Conservation (phyloP, 495 filamentous ascomycete species). For the Tuber brumale region DNA sequence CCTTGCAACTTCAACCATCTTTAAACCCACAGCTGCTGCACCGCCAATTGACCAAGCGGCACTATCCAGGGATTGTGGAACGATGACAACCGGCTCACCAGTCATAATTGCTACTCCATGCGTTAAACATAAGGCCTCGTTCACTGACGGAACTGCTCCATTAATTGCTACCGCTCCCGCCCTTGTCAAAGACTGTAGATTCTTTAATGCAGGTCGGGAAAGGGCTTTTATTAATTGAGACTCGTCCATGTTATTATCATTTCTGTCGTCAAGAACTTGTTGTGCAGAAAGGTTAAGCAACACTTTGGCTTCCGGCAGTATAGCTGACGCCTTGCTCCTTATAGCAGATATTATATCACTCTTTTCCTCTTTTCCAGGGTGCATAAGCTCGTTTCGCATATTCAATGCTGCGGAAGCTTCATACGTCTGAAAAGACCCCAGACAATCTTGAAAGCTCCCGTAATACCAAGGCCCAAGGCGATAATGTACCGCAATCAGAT, state of each 20-base stretch:
- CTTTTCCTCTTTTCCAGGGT: conserved; percentile 82
- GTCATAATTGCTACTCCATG: conserved; percentile 75
- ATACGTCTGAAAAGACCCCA: conserved; percentile 95
- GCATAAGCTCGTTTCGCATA: conserved; percentile 81
- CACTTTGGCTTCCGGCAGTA: conserved; percentile 77
- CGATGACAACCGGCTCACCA: conserved; percentile 73
- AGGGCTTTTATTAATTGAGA: conserved; percentile 68
- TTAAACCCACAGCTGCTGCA: conserved; percentile 74
- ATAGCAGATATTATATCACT: conserved; percentile 90
- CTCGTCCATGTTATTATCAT: conserved; percentile 61
- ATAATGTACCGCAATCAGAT: conserved; percentile 82
- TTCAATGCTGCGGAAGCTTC: conserved; percentile 87
- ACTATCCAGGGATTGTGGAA: conserved; percentile 79
- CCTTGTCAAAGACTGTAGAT: conserved; percentile 63
- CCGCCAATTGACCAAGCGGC: conserved; percentile 87
- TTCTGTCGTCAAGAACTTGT: conserved; percentile 69
- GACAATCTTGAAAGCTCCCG: conserved; percentile 92
- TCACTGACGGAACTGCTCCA: conserved; percentile 76
- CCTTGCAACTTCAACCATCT: conserved; percentile 68
- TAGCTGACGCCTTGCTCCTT: conserved; percentile 66
- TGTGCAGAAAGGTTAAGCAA: conserved; percentile 75
- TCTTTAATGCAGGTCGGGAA: conserved; percentile 65
- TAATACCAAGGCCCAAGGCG: conserved; percentile 83
- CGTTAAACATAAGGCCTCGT: conserved; percentile 70
- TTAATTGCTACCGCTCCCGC: conserved; percentile 79